Evolutionary conservation across 1,284 basidiomycete species (phyloP), one percentile per base, ranked within the genome.

Genomic region (Chiua sp.): DNA sequence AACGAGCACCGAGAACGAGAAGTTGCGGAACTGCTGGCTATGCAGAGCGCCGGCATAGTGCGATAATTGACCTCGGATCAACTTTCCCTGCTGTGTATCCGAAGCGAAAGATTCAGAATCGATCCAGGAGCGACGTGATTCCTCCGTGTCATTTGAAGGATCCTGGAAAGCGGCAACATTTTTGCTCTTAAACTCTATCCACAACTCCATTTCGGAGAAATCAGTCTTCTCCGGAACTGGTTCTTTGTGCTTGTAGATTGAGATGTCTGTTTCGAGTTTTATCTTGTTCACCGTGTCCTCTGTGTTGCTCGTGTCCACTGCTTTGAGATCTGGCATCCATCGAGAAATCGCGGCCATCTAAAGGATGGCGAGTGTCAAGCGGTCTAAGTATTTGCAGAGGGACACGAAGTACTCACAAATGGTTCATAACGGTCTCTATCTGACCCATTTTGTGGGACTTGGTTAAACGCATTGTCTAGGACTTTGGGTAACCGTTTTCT

Each of bases 181-280:
- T 2, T 53, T 46, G 30, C 20, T 33, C 30, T 47, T 53, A 37
- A 53, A 53, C n/a, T 53, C 52, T 15, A 53, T 46, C 52, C 52
- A 53, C 2, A 53, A 42, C n/a, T 53, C 52, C n/a, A 53, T 53
- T 13, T 23, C 5, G 20, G 52, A 20, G n/a, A 53, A 53, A 22
- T 53, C 20, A 1, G 52, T 53, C 35, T 22, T 37, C 5, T 23
- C 22, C 2, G 50, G 50, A 11, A 11, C 10, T 18, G 20, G 15
- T 46, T 44, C 4, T 13, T 26, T 13, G 37, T 30, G 20, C 13
- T 47, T 47, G 30, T 53, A 53, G 18, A 44, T 20, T 22, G 51
- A 18, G 37, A 53, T 42, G 20, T 53, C 51, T 10, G 51, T 35
- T 10, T 33, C 46, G 1, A 53, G 30, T 10, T 46, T 32, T 8